Conservation (phyloP, 305 asterid genomes). For the Salvia sclarea region DNA sequence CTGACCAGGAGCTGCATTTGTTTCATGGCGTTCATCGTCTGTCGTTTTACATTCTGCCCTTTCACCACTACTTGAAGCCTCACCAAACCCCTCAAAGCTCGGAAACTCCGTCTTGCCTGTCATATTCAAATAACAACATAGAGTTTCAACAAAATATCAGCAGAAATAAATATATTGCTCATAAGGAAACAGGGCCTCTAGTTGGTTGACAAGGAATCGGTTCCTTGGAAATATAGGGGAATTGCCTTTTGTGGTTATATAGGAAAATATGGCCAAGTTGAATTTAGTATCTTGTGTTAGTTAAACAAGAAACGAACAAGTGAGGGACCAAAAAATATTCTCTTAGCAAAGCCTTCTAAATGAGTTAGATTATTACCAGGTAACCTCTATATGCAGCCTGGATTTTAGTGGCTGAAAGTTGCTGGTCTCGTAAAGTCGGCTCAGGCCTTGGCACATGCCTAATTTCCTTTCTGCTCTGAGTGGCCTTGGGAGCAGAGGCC, state of each 20-base stretch:
- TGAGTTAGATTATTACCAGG: slow-evolving; percentile 54
- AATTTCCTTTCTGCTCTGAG: slow-evolving; percentile 48
- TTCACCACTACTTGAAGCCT: slow-evolving; percentile 93
- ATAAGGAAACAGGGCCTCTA: too few relatives aligned
- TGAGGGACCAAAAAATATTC: not conserved
- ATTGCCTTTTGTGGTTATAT: too few relatives aligned
- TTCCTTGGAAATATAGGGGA: too few relatives aligned
- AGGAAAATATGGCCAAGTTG: too few relatives aligned
- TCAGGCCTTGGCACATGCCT: slow-evolving; percentile 60
- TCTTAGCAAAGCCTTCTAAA: slow-evolving; percentile 1
- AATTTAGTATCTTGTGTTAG: too few relatives aligned
- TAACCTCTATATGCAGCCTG: slow-evolving; percentile 84
- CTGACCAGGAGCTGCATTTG: slow-evolving; percentile 91
- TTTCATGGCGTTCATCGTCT: slow-evolving; percentile 81
- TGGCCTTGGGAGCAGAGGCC: slow-evolving; percentile 39
- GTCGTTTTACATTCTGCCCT: slow-evolving; percentile 77
- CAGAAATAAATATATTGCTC: too few relatives aligned
- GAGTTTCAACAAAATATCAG: too few relatives aligned
- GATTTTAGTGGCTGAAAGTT: slow-evolving; percentile 69
- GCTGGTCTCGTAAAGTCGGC: slow-evolving; percentile 55
- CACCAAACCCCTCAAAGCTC: slow-evolving; percentile 85
- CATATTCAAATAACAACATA: too few relatives aligned
- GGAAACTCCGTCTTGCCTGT: slow-evolving; percentile 57
- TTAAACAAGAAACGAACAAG: not conserved
- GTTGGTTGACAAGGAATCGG: too few relatives aligned